Evolutionary conservation across 176 grass and related monocot genomes (phyloP).

Genomic region (Oryza officinalis): DNA sequence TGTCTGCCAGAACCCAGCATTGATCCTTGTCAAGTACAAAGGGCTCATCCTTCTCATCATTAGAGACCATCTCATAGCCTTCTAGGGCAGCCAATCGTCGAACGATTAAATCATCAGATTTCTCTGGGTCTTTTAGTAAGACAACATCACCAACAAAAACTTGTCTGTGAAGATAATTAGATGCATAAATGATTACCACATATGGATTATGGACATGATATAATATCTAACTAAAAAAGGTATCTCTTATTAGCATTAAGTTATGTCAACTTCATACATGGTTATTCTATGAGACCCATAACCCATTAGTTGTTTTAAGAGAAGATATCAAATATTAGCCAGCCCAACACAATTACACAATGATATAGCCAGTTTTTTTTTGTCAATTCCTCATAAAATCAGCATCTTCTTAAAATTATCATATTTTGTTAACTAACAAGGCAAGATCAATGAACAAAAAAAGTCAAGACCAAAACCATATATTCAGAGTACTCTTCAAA

Average conservation of each 20-base stretch:
- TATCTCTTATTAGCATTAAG: not conserved
- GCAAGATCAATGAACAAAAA: not conserved
- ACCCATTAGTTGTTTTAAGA: not conserved
- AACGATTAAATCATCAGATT: slow-evolving; percentile 65
- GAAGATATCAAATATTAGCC: not conserved
- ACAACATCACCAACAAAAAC: slow-evolving; percentile 83
- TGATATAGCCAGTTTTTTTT: not conserved
- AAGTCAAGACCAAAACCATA: not conserved
- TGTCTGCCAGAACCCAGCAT: slow-evolving; percentile 85
- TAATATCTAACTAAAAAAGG: not conserved
- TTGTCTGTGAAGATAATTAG: slow-evolving; percentile 58
- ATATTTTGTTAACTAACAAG: not conserved
- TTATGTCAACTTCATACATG: not conserved
- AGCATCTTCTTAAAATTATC: not conserved
- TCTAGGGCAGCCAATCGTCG: slow-evolving; percentile 75
- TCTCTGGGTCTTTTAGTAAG: slow-evolving; percentile 85
- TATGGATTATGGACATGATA: not conserved
- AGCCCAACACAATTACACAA: not conserved
- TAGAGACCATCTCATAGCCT: slow-evolving; percentile 87
- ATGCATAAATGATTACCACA: slow-evolving; percentile 11
- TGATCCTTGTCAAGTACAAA: slow-evolving; percentile 86
- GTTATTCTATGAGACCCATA: slow-evolving; percentile 1
- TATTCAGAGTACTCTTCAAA: not conserved
- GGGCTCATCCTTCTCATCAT: slow-evolving; percentile 78
- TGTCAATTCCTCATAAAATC: not conserved